Conservation (phyloP, 768 basidiomycete genomes). For the Tylopilus sp. region DNA sequence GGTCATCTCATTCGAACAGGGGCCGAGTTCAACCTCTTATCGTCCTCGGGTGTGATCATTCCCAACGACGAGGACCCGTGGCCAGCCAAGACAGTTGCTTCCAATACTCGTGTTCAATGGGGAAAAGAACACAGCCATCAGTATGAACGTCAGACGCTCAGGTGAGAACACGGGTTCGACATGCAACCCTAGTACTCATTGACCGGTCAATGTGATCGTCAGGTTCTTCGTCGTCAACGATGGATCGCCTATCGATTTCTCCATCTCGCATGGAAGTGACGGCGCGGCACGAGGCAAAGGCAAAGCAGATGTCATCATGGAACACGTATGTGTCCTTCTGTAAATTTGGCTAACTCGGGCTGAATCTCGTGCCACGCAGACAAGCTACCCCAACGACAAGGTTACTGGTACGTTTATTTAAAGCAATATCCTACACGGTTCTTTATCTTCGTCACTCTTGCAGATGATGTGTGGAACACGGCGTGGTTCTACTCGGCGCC, state of each 20-base stretch:
- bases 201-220: no score
- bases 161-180: neutral
- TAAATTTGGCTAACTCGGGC: neutral
- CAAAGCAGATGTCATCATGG: neutral
- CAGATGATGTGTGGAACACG: conserved; percentile 9
- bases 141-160: conserved; percentile 3
- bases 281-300: neutral
- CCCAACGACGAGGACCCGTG: neutral
- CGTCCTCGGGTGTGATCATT: conserved; percentile 1
- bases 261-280: conserved; percentile 2
- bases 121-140: conserved; percentile 4
- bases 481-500: conserved; percentile 4
- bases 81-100: neutral
- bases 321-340: neutral
- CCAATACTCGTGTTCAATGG: conserved; percentile 13
- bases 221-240: conserved; percentile 9
- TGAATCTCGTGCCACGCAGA: neutral
- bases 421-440: no score
- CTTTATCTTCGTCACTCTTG: no score
- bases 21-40: no score
- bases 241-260: conserved; percentile 6
- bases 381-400: neutral
- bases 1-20: no score
- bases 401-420: neutral
- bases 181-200: no score